These are phyloP conservation scores for Backusella mclennaniae DNA, from an alignment of 192 early-diverging fungal genomes.

Conservation along the genomic window DNA sequence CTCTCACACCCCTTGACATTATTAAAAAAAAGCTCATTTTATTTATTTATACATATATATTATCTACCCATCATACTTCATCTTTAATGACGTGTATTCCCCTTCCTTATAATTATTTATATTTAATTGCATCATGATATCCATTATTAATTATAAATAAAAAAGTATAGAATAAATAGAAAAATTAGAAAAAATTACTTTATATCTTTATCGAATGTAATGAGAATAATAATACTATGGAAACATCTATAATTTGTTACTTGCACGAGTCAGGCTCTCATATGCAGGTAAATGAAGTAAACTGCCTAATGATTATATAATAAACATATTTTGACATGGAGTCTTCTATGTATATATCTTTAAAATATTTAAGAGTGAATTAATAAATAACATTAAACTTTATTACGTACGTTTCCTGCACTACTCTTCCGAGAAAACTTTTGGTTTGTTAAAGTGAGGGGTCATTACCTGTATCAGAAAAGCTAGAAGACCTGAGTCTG, in stretches of 20 bases:
- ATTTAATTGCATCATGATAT: not conserved
- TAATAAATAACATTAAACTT: not conserved
- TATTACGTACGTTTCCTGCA: not conserved
- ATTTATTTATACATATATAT: not conserved
- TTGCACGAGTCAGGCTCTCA: not conserved
- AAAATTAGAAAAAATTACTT: not conserved
- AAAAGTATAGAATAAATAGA: not conserved
- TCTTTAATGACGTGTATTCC: not conserved
- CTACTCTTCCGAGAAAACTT: not conserved
- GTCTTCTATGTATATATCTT: not conserved
- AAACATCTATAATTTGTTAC: not conserved
- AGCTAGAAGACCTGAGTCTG: not conserved
- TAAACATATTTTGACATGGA: not conserved
- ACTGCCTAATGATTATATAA: not conserved
- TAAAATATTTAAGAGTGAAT: not conserved
- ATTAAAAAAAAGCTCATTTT: not conserved
- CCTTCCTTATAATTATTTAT: not conserved
- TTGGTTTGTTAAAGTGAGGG: not conserved
- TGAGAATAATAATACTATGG: not conserved
- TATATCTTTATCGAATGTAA: too few relatives aligned
- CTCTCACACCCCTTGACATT: too few relatives aligned
- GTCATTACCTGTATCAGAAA: not conserved
- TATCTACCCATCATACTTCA: not conserved
- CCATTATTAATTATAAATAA: not conserved
- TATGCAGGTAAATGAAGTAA: constrained; percentile 5